A percentile compares a stretch with the other conserved stretches of the same genome.
Conservation (phyloP, 2,329 filamentous ascomycete species). For the Nemania sp. region DNA sequence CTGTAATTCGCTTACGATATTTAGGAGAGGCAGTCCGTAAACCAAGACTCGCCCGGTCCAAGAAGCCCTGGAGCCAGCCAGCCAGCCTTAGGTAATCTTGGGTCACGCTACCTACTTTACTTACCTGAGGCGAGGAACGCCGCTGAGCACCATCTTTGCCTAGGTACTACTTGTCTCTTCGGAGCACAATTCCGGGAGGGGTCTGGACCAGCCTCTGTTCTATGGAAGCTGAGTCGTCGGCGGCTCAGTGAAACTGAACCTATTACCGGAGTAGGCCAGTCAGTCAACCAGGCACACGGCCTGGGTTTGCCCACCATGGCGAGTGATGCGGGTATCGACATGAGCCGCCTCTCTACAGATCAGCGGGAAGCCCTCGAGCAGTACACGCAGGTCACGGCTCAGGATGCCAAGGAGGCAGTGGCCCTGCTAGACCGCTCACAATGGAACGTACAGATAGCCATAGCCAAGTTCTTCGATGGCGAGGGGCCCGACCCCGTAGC, state of each 20-base stretch:
- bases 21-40: too few species aligned
- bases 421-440: constrained; percentile 82
- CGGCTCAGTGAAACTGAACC: too few species aligned
- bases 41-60: too few species aligned
- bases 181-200: too few species aligned
- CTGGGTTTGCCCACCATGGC: constrained; percentile 44
- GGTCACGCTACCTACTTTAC: too few species aligned
- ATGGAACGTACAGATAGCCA: constrained; percentile 98
- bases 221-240: constrained; percentile 7
- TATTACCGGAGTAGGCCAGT: not conserved
- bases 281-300: not conserved
- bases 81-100: too few species aligned
- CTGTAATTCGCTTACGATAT: too few species aligned
- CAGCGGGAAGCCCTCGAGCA: constrained; percentile 88
- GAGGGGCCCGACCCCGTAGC: constrained; percentile 82
- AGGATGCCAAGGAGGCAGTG: constrained; percentile 76
- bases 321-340: constrained; percentile 56
- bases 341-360: constrained; percentile 71
- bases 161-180: too few species aligned
- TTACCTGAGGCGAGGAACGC: too few species aligned
- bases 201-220: not conserved
- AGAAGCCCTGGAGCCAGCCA: too few species aligned
- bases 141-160: too few species aligned
- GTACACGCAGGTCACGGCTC: constrained; percentile 85
- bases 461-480: constrained; percentile 97